phyloP scores from a whole-genome alignment of 805 yeast species.

The Sugiyamaella floridensis region DNA sequence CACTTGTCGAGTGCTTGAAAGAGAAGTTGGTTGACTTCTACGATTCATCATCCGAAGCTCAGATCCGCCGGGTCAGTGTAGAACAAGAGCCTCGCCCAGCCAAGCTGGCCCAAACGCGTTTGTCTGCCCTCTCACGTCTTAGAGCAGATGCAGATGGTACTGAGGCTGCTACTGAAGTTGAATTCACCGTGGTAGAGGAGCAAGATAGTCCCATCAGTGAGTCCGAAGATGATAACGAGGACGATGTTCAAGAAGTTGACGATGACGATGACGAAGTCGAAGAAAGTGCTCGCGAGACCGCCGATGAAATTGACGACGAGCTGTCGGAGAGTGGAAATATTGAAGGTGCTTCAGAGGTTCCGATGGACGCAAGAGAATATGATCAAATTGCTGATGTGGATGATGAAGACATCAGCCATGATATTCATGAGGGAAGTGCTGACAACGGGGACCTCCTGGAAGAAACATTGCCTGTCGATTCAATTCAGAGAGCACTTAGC shows the following conservation, averaged over 20 bases:
- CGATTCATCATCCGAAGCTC: constrained; percentile 32
- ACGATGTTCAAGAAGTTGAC: constrained; percentile 16
- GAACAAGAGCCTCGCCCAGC: neutral
- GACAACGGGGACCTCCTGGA: too few species aligned
- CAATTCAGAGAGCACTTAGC: neutral
- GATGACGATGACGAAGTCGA: constrained; percentile 13
- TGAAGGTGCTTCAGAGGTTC: too few species aligned
- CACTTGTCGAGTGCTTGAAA: constrained; percentile 49
- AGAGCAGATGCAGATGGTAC: neutral
- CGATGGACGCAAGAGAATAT: too few species aligned
- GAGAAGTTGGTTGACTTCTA: constrained; percentile 45
- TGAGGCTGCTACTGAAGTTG: neutral
- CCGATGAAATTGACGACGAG: too few species aligned
- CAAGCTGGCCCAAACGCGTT: neutral
- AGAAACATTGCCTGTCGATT: too few species aligned
- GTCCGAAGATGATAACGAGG: constrained; percentile 16
- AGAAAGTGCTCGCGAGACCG: neutral
- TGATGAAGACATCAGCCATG: neutral
- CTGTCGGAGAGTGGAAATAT: too few species aligned
- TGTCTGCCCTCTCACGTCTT: neutral
- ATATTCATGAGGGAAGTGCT: too few species aligned
- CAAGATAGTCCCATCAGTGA: neutral
- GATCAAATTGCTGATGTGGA: neutral
- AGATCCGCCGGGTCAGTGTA: constrained; percentile 13
- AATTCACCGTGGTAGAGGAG: neutral